Evolutionary conservation across 208 protist species (phyloP).

Genomic region (Leishmania major): DNA sequence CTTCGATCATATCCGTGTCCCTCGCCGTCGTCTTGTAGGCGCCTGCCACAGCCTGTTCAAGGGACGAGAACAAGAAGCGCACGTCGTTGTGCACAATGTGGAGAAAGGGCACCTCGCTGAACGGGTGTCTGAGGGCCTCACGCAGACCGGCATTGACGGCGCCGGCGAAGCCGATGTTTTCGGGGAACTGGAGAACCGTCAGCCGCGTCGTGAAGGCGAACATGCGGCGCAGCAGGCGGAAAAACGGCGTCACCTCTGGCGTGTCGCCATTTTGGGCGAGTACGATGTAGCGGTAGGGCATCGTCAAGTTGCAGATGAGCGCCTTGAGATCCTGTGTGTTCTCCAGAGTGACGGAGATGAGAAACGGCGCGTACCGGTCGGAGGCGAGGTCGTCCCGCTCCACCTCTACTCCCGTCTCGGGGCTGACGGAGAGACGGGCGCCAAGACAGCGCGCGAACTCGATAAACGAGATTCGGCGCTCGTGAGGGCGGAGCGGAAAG

Average conservation of each 20-base stretch:
- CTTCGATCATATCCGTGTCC: constrained; percentile 26
- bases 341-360: constrained; percentile 28
- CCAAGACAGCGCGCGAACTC: constrained; percentile 33
- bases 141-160: constrained; percentile 41
- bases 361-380: constrained; percentile 6
- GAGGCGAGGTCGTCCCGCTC: constrained; percentile 6
- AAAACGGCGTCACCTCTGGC: constrained; percentile 30
- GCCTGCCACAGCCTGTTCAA: constrained; percentile 6
- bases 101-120: constrained; percentile 41
- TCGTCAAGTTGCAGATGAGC: constrained; percentile 35
- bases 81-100: constrained; percentile 39
- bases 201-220: constrained; percentile 49
- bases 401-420: constrained; percentile 12
- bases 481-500: constrained; percentile 15
- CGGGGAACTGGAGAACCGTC: constrained; percentile 35
- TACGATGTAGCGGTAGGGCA: constrained; percentile 33
- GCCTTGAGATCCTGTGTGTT: constrained; percentile 40
- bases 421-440: constrained; percentile 21
- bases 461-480: constrained; percentile 27
- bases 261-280: constrained; percentile 34
- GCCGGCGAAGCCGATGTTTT: constrained; percentile 33
- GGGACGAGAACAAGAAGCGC: constrained; percentile 12
- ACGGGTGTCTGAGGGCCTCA: constrained; percentile 36
- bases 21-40: constrained; percentile 22
- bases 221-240: constrained; percentile 32